Percentiles rank a stretch among this genome's conserved stretches.
phyloP scores from a whole-genome alignment of 2,329 filamentous ascomycete genomes.

The Stenocarpella maydis region DNA sequence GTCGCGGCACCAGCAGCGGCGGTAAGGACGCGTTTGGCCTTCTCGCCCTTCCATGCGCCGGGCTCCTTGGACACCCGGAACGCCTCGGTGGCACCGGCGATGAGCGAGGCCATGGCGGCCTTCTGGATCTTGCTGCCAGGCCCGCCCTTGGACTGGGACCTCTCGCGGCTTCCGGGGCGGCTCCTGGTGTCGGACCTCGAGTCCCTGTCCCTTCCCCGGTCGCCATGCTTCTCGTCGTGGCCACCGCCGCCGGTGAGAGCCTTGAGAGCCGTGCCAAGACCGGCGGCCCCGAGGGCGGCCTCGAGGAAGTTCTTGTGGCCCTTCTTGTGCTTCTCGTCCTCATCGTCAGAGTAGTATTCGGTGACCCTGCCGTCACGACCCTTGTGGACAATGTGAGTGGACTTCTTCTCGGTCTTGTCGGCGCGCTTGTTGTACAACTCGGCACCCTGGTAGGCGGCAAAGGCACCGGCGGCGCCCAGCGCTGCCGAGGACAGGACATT shows the following conservation, averaged over 20 bases:
- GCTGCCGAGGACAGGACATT: conserved; percentile 68
- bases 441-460: conserved; percentile 70
- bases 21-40: conserved; percentile 90
- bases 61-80: conserved; percentile 90
- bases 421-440: conserved; percentile 70
- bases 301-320: conserved; percentile 72
- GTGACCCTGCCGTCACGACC: conserved; percentile 60
- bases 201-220: conserved; percentile 41
- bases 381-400: conserved; percentile 61
- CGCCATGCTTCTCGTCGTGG: conserved; percentile 46
- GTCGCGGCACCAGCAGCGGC: conserved; percentile 87
- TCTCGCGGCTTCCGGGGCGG: conserved; percentile 61
- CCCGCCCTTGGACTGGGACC: conserved; percentile 56
- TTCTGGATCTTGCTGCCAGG: conserved; percentile 74
- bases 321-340: conserved; percentile 63
- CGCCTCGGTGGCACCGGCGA: conserved; percentile 90
- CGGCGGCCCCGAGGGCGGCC: conserved; percentile 68
- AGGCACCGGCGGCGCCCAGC: conserved; percentile 68
- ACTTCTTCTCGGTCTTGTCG: conserved; percentile 62
- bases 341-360: conserved; percentile 67
- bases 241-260: conserved; percentile 60
- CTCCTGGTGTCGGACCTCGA: conserved; percentile 53
- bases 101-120: conserved; percentile 87
- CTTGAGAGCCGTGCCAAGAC: conserved; percentile 68
- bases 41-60: conserved; percentile 88